Conservation (phyloP, 2,329 filamentous ascomycete genomes). For the Aspergillus versicolor region DNA sequence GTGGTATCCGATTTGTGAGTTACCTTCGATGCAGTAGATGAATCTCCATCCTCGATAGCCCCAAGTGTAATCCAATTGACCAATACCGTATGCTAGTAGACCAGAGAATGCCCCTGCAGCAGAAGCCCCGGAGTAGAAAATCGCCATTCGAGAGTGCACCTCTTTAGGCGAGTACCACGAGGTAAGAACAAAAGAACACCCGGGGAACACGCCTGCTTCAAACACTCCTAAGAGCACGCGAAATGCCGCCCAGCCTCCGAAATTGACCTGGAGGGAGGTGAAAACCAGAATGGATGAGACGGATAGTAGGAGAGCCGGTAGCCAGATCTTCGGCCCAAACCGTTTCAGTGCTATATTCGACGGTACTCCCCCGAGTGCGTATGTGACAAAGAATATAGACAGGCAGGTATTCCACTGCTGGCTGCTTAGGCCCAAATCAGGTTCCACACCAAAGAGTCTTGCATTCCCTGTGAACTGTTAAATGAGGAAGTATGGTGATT, state of each 20-base stretch:
- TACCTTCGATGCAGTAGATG: constrained; percentile 55
- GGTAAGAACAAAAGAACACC: constrained; percentile 72
- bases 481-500: neutral
- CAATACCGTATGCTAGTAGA: constrained; percentile 75
- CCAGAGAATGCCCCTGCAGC: constrained; percentile 79
- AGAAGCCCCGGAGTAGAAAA: constrained; percentile 77
- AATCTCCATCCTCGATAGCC: constrained; percentile 39
- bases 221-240: neutral
- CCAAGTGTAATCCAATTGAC: constrained; percentile 71
- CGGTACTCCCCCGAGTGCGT: neutral
- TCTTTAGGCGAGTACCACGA: constrained; percentile 78
- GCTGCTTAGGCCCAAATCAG: neutral
- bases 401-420: constrained; percentile 2
- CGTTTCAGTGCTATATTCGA: neutral
- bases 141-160: constrained; percentile 67
- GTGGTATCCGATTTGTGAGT: constrained; percentile 25
- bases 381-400: neutral
- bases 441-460: neutral
- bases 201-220: constrained; percentile 55
- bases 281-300: neutral
- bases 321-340: neutral
- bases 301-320: neutral
- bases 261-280: neutral
- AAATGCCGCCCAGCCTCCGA: neutral
- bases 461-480: neutral